Base-by-base conservation (phyloP, 75 land plant species). In the Selaginella moellendorffii region DNA sequence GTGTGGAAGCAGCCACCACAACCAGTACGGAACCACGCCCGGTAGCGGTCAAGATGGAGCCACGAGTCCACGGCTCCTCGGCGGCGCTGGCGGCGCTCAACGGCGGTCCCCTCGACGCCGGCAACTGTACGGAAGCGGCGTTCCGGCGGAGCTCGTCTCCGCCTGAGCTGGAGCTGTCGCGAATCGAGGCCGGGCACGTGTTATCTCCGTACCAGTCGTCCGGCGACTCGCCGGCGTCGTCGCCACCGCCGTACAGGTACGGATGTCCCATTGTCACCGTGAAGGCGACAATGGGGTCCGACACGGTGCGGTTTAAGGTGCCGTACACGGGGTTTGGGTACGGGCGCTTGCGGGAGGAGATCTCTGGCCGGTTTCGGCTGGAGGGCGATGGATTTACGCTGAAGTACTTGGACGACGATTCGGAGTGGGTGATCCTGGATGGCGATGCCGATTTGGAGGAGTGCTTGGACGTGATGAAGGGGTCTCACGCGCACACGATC, bases 381-480 rank as follows among this genome's bases (percentile, higher is more conserved):
- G 79, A 77, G 36, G 31, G 69, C 8, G 79, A 77, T 10, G 74
- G 66, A 0, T 85, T 89, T 66, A 80, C 78, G 60, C 69, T 89
- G 28, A 89, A 85, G 75, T 89, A 89, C 63, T 63, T 89, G 26
- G 89, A 85, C 70, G 96, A 85, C 64, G 90, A 89, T 66, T 68
- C 70, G 1, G 90, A 89, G 42, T 85, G 82, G 96, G 80, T 89
- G 22, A 31, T 81, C 21, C 70, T 90, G 21, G 80, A 82, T 1
- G 82, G 93, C 69, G 88, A 87, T 46, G 88, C 70, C 5, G 97
- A 90, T 69, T 66, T 84, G 27, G 67, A 71, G 26, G 97, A 90
- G 60, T 87, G 97, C 69, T 30, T 78, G 52, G 80, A 84, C 1
- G 71, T 84, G 21, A 72, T 74, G 54, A 77, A 51, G 63, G 72